Base-by-base conservation (phyloP, 352 stramenopile species). In the Pythium myriotylum region DNA sequence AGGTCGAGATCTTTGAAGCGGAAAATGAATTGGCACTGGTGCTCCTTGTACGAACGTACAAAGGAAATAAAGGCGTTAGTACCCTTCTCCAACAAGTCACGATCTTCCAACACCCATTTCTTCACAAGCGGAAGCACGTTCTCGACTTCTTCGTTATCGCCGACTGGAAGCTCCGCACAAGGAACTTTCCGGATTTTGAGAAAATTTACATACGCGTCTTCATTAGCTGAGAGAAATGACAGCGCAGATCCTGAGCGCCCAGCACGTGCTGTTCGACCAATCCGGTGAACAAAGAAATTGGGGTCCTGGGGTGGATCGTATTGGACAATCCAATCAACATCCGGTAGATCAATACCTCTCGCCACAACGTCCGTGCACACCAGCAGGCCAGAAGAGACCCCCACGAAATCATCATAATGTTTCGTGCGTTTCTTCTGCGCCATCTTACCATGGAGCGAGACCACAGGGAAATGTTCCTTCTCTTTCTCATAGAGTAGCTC, bases 251-350 rank as follows among this genome's bases (percentile, higher is more conserved):
- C 98, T 37, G 73, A 79, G 16, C 87, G 90, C 13, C 98, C 98
- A 1, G 97, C 97, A 63, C 98, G 86, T 10, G 98, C 98, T 26
- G 97, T 99, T 45, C 98, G 80, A 9, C 98, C 98, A 19, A 99
- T 96, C 54, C 98, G 93, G 73, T 99, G 98, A 39, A 99, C 94
- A 68, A 99, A 99, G 54, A 98, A 99, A 62, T 97, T 98, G n/a
- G 97, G 97, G 71, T 99, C 97, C 54, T 98, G 89, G 27, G 94
- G 94, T 0, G 94, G 92, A 73, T 99, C 95, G 70, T 98, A 99
- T 77, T 99, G 98, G 47, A 99, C 89, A 55, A 99, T 99, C 97
- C 97, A 99, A 62, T 98, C 89, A 1, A 99, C 91, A 56, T 99
- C 96, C 0, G 96, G 92, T 4, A 99, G 76, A 74, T 99, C 98